Evolutionary conservation across 352 stramenopile species (phyloP).

Genomic region (Phytophthora multivora): DNA sequence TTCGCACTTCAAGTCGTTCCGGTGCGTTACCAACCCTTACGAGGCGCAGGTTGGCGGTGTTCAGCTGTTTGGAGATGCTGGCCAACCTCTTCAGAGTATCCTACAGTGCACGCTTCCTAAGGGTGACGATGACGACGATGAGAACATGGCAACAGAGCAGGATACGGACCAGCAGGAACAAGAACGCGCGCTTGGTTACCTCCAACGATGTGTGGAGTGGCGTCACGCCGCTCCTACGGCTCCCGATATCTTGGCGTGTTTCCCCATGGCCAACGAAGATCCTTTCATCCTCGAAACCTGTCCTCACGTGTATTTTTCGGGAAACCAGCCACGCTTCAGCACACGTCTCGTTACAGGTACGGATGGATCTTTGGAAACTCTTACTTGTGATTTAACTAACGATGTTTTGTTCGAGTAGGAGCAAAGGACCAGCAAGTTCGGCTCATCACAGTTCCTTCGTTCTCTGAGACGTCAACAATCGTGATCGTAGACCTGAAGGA

Average conservation of each 20-base stretch:
- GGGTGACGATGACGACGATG: conserved; percentile 31
- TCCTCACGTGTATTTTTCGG: conserved; percentile 93
- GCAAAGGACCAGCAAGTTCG: conserved; percentile 55
- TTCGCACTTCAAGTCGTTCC: conserved; percentile 77
- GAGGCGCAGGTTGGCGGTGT: conserved; percentile 68
- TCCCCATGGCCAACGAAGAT: conserved; percentile 91
- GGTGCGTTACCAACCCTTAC: conserved; percentile 94
- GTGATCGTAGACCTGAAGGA: conserved; percentile 93
- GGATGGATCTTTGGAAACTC: not conserved
- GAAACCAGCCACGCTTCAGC: conserved; percentile 90
- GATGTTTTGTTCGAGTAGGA: conserved; percentile 26
- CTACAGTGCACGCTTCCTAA: conserved; percentile 58
- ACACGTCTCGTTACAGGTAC: conserved; percentile 69
- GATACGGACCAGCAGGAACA: conserved; percentile 24
- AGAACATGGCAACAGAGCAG: conserved; percentile 26
- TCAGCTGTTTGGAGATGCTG: conserved; percentile 85
- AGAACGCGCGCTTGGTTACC: conserved; percentile 45
- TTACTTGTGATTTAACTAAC: not conserved
- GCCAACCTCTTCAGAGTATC: conserved; percentile 89
- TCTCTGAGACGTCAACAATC: conserved; percentile 86
- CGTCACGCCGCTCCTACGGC: conserved; percentile 93
- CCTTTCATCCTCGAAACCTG: conserved; percentile 91
- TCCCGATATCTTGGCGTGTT: conserved; percentile 90
- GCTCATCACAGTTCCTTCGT: conserved; percentile 92
- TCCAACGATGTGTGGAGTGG: conserved; percentile 88